These are phyloP conservation scores for Starmerella ratchasimensis DNA, from an alignment of 805 yeast genomes.

Conservation along the genomic window DNA sequence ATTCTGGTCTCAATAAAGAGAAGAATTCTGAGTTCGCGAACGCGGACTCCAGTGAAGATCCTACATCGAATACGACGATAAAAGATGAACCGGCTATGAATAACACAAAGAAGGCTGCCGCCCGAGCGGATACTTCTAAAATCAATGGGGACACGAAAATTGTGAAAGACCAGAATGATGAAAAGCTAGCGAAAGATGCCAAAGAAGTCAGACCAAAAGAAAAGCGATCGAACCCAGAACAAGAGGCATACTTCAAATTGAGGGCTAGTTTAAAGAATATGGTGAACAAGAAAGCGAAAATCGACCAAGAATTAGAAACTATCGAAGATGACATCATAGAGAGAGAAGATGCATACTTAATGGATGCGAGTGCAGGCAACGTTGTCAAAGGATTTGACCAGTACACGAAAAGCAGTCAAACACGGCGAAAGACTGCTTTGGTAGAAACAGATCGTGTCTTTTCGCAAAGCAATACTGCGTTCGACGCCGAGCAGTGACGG, in stretches of 20 bases:
- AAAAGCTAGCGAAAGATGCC: neutral
- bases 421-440: conserved; percentile 34
- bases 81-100: too few species aligned
- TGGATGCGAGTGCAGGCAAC: conserved; percentile 61
- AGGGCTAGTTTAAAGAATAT: conserved; percentile 53
- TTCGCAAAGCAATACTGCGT: conserved; percentile 44
- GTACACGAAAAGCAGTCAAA: conserved; percentile 42
- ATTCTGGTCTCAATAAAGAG: too few species aligned
- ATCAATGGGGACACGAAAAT: too few species aligned
- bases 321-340: conserved; percentile 70
- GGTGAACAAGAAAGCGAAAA: conserved; percentile 43
- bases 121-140: too few species aligned
- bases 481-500: conserved; percentile 16
- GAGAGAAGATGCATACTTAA: conserved; percentile 63
- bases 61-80: too few species aligned
- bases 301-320: conserved; percentile 42
- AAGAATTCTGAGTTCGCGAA: too few species aligned
- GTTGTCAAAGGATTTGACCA: conserved; percentile 86
- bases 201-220: neutral
- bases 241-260: conserved; percentile 46
- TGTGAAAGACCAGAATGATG: neutral
- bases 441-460: conserved; percentile 70
- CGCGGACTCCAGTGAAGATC: too few species aligned
- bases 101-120: too few species aligned
- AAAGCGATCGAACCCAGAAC: conserved; percentile 6